Evolutionary conservation across 2,329 filamentous ascomycete genomes (phyloP).

Genomic region (Raffaelea arxii): DNA sequence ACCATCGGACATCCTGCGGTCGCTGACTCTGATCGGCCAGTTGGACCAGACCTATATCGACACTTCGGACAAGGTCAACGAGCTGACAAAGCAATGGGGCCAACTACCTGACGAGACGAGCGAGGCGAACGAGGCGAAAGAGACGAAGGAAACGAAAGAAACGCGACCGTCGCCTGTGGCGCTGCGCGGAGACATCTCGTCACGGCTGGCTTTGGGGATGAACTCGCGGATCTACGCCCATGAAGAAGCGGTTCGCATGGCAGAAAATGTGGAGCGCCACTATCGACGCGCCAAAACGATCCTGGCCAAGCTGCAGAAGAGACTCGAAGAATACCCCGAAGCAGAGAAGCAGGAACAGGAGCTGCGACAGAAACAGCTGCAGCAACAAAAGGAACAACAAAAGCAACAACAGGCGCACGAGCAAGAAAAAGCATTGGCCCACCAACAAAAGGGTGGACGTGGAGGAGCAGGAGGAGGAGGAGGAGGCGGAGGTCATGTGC

Average conservation of each 20-base stretch:
- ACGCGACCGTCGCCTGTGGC: constrained; percentile 37
- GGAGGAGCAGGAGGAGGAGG: neutral
- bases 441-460: constrained; percentile 29
- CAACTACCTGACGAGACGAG: constrained; percentile 39
- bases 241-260: constrained; percentile 53
- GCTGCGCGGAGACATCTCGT: constrained; percentile 51
- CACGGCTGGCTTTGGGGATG: constrained; percentile 43
- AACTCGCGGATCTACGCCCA: constrained; percentile 48
- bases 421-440: constrained; percentile 41
- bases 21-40: constrained; percentile 54
- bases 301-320: constrained; percentile 46
- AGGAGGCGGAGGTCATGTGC: constrained; percentile 3
- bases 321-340: constrained; percentile 50
- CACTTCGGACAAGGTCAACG: constrained; percentile 43
- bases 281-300: constrained; percentile 50
- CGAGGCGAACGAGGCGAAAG: too few relatives aligned
- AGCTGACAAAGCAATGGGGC: constrained; percentile 48
- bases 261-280: constrained; percentile 53
- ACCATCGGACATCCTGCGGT: constrained; percentile 56
- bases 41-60: constrained; percentile 51
- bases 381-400: constrained; percentile 22
- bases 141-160: constrained; percentile 31
- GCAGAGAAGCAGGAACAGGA: constrained; percentile 41
- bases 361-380: constrained; percentile 42
- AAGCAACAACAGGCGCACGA: constrained; percentile 48